phyloP scores from a whole-genome alignment of 2,329 filamentous ascomycete species.

The Torrubiella hemipterigena region DNA sequence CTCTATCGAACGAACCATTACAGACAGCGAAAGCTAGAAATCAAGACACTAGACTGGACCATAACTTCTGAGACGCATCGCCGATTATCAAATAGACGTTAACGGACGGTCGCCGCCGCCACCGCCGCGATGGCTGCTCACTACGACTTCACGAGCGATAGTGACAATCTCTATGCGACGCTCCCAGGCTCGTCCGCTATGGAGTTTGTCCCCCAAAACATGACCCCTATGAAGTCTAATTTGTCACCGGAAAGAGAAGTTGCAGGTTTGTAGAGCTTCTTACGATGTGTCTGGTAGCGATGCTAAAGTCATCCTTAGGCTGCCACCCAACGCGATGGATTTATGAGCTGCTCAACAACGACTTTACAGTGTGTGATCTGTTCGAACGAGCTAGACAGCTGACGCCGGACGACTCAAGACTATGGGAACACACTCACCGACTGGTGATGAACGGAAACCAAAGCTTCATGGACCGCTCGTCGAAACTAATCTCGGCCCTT shows the following conservation, averaged over 20 bases:
- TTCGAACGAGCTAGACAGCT: conserved; percentile 19
- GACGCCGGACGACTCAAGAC: conserved; percentile 16
- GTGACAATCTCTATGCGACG: conserved; percentile 16
- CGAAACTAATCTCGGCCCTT: conserved; percentile 20
- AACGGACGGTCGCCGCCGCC: no score
- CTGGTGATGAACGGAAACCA: conserved; percentile 28
- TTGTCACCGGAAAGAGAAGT: conserved; percentile 13
- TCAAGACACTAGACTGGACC: no score
- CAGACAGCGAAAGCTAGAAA: no score
- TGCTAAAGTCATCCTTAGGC: conserved; percentile 4
- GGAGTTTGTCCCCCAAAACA: conserved; percentile 17
- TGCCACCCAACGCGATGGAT: conserved; percentile 27
- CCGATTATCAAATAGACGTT: conserved; percentile 6
- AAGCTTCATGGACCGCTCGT: conserved; percentile 15
- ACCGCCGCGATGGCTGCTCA: conserved; percentile 17
- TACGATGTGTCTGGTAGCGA: conserved; percentile 9
- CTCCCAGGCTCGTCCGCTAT: conserved; percentile 18
- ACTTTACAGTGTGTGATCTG: conserved; percentile 22
- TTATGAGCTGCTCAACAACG: conserved; percentile 25
- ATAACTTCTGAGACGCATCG: no score
- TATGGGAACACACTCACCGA: conserved; percentile 22
- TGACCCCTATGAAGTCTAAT: conserved; percentile 18
- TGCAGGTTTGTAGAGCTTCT: no score
- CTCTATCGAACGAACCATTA: no score
- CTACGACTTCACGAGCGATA: conserved; percentile 16